These are phyloP conservation scores for Verticillium nonalfalfae DNA, from an alignment of 2,329 filamentous ascomycete genomes.

Conservation along the genomic window DNA sequence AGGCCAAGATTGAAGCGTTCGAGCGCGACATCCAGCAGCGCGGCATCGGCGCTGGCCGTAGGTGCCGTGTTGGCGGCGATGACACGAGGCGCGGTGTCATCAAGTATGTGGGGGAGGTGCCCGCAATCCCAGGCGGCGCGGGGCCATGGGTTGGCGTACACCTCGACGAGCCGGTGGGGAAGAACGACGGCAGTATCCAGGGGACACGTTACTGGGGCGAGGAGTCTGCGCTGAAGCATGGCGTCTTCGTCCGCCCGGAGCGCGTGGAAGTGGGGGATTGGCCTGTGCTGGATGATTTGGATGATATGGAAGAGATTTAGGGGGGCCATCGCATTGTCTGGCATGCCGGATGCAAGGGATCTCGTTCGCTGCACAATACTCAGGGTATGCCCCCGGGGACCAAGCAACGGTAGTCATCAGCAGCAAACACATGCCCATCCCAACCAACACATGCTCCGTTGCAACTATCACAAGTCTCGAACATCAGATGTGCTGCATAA, in stretches of 20 bases:
- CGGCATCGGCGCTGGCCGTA: conserved; percentile 56
- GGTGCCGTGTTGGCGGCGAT: conserved; percentile 60
- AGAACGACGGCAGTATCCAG: conserved; percentile 72
- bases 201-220: conserved; percentile 64
- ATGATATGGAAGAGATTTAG: conserved; percentile 71
- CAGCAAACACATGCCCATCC: neutral
- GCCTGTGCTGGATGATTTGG: conserved; percentile 63
- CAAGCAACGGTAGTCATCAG: neutral
- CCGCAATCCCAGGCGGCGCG: conserved; percentile 61
- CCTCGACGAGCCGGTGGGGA: conserved; percentile 74
- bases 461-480: neutral
- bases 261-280: conserved; percentile 72
- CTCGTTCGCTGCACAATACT: neutral
- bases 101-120: conserved; percentile 66
- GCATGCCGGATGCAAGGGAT: neutral
- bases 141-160: conserved; percentile 68
- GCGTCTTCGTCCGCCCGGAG: conserved; percentile 74
- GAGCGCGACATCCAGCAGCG: conserved; percentile 64
- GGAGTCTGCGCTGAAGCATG: conserved; percentile 59
- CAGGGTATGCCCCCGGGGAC: neutral
- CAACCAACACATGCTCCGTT: neutral
- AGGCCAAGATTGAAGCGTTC: conserved; percentile 63
- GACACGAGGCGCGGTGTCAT: conserved; percentile 65
- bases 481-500: neutral
- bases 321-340: neutral